Base-by-base conservation (phyloP, 495 filamentous ascomycete species). In the Lasiosphaeriaceae sp. region DNA sequence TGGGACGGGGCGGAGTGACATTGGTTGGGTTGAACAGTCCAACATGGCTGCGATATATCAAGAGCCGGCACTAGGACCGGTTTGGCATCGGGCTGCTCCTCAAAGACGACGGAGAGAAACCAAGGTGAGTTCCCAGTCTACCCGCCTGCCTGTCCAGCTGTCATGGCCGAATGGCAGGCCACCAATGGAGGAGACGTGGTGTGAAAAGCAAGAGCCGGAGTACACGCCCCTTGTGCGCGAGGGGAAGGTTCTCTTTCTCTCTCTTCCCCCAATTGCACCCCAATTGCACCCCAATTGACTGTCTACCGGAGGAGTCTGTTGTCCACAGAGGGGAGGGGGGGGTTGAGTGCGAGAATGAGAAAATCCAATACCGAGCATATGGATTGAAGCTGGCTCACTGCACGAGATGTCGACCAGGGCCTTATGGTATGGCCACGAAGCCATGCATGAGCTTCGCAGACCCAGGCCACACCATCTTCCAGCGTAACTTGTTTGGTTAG, bases 361-460 rank as follows among this genome's bases (percentile, higher is more conserved):
- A 37, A 41, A 51, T 23, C 16, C 17, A 39, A 11, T 46, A 52
- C 48, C 63, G 39, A 58, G 52, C 35, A 49, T 29, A 34, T 45
- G 20, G 50, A 55, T 41, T 39, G 37, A 61, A 57, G 57, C 45
- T 58, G 66, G 60, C 63, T 57, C 26, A 31, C 26, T 31, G 26
- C 26, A 57, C 55, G 57, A 62, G 57, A 39, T 61, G 59, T 70
- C 62, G 69, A 74, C 65, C 62, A 64, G 71, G 66, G 62, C 62
- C 60, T 52, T 61, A 60, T 59, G 57, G 59, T 59, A 58, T 62
- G 60, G 68, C 71, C 72, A 76, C 72, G 72, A 74, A 71, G 66
- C 67, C 72, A 69, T 76, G 74, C 74, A 77, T 74, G 64, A 60
- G 31, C 60, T 57, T 60, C 52, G 61, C 61, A 57, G 61, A 48